These are phyloP conservation scores for Micromonas pusilla DNA, from an alignment of 139 green algal species.

Conservation along the genomic window DNA sequence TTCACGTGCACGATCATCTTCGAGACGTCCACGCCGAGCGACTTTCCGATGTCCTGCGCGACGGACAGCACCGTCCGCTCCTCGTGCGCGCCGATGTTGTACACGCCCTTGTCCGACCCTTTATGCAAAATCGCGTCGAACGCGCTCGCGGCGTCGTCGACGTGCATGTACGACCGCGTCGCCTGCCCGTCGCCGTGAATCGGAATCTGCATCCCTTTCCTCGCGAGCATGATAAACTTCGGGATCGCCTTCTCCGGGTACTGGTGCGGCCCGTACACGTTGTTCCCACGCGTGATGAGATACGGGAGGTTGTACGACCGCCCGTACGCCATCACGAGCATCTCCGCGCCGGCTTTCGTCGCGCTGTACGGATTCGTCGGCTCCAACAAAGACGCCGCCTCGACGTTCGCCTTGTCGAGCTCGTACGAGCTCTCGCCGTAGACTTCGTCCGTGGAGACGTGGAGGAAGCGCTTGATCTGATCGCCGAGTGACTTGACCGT, in stretches of 20 bases:
- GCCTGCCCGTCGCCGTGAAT: slow-evolving; percentile 56
- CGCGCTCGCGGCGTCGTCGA: slow-evolving; percentile 88
- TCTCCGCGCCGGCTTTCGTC: slow-evolving; percentile 89
- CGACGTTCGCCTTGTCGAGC: slow-evolving; percentile 1
- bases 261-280: slow-evolving; percentile 96
- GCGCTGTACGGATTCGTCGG: slow-evolving; percentile 99
- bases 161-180: slow-evolving; percentile 48
- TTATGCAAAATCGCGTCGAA: slow-evolving; percentile 76
- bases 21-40: slow-evolving; percentile 45
- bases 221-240: slow-evolving; percentile 47
- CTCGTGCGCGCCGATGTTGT: slow-evolving; percentile 95
- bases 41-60: slow-evolving; percentile 45
- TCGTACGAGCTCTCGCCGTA: slow-evolving; percentile 62
- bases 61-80: slow-evolving; percentile 88
- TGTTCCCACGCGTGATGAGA: slow-evolving; percentile 96
- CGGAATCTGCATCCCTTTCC: slow-evolving; percentile 53
- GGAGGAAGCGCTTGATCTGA: slow-evolving; percentile 79
- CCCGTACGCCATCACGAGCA: slow-evolving; percentile 87
- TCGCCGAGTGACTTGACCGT: slow-evolving; percentile 57
- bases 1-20: slow-evolving; percentile 43
- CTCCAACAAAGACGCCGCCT: slow-evolving; percentile 57
- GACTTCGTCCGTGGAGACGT: slow-evolving; percentile 82
- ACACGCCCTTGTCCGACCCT: slow-evolving; percentile 62
- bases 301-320: slow-evolving; percentile 62
- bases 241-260: slow-evolving; percentile 62